Conservation (phyloP, 2,329 filamentous ascomycete species). For the Talaromyces amestolkiae region DNA sequence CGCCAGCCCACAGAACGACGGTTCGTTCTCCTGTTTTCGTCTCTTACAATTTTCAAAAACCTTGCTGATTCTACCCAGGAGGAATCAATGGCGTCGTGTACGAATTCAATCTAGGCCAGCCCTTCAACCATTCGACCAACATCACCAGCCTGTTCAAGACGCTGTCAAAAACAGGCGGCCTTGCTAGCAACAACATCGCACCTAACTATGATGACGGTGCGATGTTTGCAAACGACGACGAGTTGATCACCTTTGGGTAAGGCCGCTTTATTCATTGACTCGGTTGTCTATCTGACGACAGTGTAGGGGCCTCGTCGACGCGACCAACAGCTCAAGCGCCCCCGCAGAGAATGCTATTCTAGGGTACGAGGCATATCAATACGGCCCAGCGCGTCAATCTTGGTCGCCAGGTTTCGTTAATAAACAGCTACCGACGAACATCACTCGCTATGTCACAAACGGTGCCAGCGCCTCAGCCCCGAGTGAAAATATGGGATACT, state of each 20-base stretch:
- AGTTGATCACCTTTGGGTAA: constrained; percentile 63
- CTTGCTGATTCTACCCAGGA: constrained; percentile 37
- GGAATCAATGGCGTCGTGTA: constrained; percentile 57
- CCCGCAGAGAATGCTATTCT: constrained; percentile 48
- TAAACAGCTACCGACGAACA: constrained; percentile 40
- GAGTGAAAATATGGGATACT: constrained; percentile 69
- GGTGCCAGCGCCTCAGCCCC: constrained; percentile 64
- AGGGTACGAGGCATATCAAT: constrained; percentile 55
- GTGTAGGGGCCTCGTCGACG: constrained; percentile 46
- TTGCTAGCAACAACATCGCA: constrained; percentile 51
- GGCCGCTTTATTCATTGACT: background rate
- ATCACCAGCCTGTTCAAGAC: constrained; percentile 52
- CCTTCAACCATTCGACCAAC: constrained; percentile 56
- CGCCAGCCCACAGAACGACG: constrained; percentile 30
- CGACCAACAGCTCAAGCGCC: constrained; percentile 35
- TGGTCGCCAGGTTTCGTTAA: constrained; percentile 49
- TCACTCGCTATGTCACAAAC: constrained; percentile 63
- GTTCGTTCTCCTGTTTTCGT: constrained; percentile 38
- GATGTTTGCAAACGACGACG: constrained; percentile 63
- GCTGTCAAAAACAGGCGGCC: constrained; percentile 50
- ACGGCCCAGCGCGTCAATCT: constrained; percentile 46
- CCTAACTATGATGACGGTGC: constrained; percentile 62
- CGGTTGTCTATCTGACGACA: background rate
- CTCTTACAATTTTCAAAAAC: background rate
- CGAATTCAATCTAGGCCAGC: constrained; percentile 57